Conservation (phyloP, 2,329 filamentous ascomycete genomes). For the Stachybotrys chlorohalonatus region DNA sequence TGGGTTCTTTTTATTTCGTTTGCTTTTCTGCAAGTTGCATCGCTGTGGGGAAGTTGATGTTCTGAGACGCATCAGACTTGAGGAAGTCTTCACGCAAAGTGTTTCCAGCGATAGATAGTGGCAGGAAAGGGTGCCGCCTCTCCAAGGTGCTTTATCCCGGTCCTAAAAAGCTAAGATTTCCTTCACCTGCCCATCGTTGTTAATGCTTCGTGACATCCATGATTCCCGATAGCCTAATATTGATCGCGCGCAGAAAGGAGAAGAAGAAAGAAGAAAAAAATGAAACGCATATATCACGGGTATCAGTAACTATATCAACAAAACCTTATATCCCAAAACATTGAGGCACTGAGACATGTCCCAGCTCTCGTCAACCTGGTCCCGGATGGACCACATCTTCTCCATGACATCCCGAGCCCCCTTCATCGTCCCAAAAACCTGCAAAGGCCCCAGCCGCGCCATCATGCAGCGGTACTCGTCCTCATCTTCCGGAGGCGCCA, state of each 20-base stretch:
- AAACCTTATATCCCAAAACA: slow-evolving; percentile 27
- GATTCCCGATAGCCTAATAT: not conserved
- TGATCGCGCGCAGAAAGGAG: not conserved
- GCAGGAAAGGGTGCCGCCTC: no score
- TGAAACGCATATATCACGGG: not conserved
- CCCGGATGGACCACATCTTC: slow-evolving; percentile 32
- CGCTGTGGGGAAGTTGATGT: no score
- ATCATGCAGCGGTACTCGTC: slow-evolving; percentile 31
- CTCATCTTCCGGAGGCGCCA: slow-evolving; percentile 29
- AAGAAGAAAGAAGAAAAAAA: not conserved
- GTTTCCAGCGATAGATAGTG: no score
- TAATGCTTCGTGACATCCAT: not conserved
- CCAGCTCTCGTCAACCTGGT: slow-evolving; percentile 31
- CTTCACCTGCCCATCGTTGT: not conserved
- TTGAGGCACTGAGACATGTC: slow-evolving; percentile 34
- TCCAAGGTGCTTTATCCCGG: no score
- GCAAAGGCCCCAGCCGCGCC: slow-evolving; percentile 28
- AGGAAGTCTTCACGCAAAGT: no score
- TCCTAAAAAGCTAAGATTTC: not conserved
- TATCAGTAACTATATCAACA: slow-evolving; percentile 22
- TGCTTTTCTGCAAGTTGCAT: no score
- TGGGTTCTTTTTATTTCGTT: no score
- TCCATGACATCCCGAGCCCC: slow-evolving; percentile 37
- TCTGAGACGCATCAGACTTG: no score
- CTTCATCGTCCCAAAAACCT: slow-evolving; percentile 35